Evolutionary conservation across 73 alveolate genomes (phyloP).

Genomic region (Paramecium pentaurelia): DNA sequence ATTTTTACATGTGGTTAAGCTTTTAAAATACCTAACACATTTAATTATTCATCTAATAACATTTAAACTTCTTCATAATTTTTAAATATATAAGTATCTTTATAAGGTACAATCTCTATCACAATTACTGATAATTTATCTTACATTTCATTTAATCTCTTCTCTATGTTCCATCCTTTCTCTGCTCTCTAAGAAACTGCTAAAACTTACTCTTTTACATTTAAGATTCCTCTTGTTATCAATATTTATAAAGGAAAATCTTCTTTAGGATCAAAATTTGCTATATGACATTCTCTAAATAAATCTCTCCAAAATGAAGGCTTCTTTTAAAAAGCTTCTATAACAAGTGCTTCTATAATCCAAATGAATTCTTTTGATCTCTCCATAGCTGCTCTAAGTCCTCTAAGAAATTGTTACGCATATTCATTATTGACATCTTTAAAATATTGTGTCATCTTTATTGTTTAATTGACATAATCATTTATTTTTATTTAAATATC

Average conservation of each 20-base stretch:
- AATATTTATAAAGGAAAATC: not conserved
- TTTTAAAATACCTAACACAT: not conserved
- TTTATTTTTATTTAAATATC: not conserved
- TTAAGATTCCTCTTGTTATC: not conserved
- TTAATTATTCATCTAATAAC: conserved; percentile 23
- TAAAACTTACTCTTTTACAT: not conserved
- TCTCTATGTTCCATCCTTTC: conserved; percentile 39
- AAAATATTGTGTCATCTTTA: not conserved
- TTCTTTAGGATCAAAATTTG: conserved; percentile 30
- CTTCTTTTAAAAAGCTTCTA: conserved; percentile 2
- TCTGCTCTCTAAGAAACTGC: conserved; percentile 36
- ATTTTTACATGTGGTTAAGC: conserved; percentile 6
- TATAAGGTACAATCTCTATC: not conserved
- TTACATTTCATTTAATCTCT: not conserved
- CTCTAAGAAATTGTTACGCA: not conserved
- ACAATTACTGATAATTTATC: not conserved
- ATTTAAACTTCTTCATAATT: not conserved
- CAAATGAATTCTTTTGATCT: not conserved
- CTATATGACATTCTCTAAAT: not conserved
- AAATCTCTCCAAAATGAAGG: conserved; percentile 23
- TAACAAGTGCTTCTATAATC: not conserved
- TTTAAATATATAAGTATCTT: not conserved
- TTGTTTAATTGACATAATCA: not conserved
- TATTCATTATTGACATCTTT: not conserved
- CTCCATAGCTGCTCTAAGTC: not conserved